A percentile compares a stretch with the other conserved stretches of the same genome.
Evolutionary conservation across 2,329 filamentous ascomycete species (phyloP).

Genomic region (Septoria linicola): DNA sequence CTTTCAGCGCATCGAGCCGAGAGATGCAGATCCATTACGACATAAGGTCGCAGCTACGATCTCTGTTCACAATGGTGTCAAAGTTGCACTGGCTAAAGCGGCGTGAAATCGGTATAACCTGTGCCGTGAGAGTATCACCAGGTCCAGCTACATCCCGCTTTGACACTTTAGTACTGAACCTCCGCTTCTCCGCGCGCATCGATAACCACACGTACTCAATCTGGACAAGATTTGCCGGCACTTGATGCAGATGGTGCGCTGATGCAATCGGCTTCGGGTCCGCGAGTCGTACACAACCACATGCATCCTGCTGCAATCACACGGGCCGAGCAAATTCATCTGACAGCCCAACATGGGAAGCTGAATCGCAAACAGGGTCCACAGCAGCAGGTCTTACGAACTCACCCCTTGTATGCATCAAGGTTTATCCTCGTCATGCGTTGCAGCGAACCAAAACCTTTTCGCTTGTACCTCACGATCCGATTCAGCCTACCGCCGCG

Average conservation of each 20-base stretch:
- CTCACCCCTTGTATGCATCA: not conserved
- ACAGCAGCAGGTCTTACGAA: not conserved
- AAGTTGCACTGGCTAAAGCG: not conserved
- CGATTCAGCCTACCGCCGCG: not conserved
- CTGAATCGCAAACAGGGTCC: constrained; percentile 10
- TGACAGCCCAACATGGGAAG: not conserved
- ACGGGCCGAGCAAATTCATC: constrained; percentile 4
- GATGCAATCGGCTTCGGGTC: not conserved
- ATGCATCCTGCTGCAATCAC: constrained; percentile 9
- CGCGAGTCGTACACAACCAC: constrained; percentile 12
- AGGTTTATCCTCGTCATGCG: not conserved
- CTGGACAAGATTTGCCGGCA: not conserved
- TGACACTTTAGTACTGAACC: no score
- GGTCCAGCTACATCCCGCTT: no score
- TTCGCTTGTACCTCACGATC: not conserved
- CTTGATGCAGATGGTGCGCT: not conserved
- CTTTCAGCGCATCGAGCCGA: constrained; percentile 30
- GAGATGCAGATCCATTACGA: constrained; percentile 1
- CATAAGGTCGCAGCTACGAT: constrained; percentile 5
- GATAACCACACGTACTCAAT: not conserved
- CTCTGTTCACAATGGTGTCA: constrained; percentile 1
- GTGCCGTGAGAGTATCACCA: no score
- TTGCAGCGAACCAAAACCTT: not conserved
- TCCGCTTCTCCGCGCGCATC: not conserved
- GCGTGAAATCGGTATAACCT: not conserved